Evolutionary conservation across 805 yeast genomes (phyloP).

Genomic region (Starmerella etchellsii): DNA sequence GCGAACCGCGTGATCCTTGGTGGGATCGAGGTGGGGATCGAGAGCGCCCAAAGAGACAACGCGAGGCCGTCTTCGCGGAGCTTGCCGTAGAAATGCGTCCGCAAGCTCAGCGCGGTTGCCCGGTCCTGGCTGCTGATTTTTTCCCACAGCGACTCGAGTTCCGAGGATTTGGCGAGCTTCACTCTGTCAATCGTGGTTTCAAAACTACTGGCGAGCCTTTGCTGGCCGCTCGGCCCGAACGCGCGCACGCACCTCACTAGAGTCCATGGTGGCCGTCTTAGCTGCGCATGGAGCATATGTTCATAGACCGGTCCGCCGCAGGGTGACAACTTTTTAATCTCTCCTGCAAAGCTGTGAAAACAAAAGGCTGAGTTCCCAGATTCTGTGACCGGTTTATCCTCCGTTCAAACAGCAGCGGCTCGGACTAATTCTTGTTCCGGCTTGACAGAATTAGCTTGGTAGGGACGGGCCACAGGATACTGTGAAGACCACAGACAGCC

Average conservation of each 20-base stretch:
- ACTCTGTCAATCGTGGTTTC: neutral
- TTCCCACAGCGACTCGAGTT: neutral
- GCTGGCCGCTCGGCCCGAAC: too few species aligned
- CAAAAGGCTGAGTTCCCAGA: too few species aligned
- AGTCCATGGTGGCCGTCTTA: neutral
- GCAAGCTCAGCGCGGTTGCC: neutral
- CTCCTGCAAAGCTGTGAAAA: too few species aligned
- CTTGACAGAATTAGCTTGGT: too few species aligned
- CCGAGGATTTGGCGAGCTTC: neutral
- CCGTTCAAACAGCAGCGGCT: too few species aligned
- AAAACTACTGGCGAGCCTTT: neutral
- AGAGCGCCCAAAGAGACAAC: conserved; percentile 4
- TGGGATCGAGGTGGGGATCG: conserved; percentile 10
- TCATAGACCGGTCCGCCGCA: too few species aligned
- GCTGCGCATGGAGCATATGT: neutral
- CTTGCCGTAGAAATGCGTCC: conserved; percentile 3
- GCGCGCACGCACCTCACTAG: too few species aligned
- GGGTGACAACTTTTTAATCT: too few species aligned
- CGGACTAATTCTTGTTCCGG: too few species aligned
- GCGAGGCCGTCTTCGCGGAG: neutral
- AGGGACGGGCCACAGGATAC: too few species aligned
- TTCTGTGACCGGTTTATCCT: too few species aligned
- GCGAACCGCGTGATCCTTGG: neutral
- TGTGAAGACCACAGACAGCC: too few species aligned
- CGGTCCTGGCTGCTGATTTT: neutral